Conservation (phyloP, 1,284 basidiomycete species). For the Microbotryomycetes sp. region DNA sequence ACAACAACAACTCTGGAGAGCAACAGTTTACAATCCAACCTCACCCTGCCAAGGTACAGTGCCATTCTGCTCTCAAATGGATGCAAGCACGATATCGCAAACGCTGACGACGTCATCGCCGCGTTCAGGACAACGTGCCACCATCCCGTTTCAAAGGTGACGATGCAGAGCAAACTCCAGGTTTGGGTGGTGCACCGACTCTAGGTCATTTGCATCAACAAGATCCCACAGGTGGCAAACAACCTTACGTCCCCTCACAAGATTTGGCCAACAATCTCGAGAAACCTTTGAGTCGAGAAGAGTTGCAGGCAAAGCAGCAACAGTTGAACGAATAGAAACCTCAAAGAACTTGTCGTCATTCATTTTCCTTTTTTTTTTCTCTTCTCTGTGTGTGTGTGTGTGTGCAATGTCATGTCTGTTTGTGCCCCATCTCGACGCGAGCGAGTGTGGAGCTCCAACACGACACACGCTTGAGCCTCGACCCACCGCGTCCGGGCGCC, state of each 20-base stretch:
- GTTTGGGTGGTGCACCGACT: slow-evolving; percentile 35
- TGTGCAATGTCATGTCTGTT: neutral
- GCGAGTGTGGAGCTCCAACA: too few species aligned
- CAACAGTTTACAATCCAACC: slow-evolving; percentile 46
- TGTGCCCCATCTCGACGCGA: neutral
- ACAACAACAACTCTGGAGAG: slow-evolving; percentile 14
- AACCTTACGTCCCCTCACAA: slow-evolving; percentile 39
- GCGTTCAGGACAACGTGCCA: slow-evolving; percentile 2
- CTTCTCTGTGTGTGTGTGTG: neutral
- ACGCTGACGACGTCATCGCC: neutral
- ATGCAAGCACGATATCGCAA: too few species aligned
- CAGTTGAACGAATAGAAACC: neutral
- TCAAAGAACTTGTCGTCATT: neutral
- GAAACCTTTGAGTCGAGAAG: slow-evolving; percentile 44
- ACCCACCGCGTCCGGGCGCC: too few species aligned
- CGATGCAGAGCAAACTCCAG: neutral
- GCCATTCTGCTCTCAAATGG: neutral
- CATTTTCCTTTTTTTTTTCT: neutral
- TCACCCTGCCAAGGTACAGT: slow-evolving; percentile 42
- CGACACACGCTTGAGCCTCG: too few species aligned
- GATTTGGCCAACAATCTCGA: slow-evolving; percentile 42
- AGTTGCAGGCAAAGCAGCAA: slow-evolving; percentile 34
- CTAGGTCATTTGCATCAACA: slow-evolving; percentile 41
- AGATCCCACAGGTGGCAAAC: slow-evolving; percentile 41
- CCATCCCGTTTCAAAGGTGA: neutral